Evolutionary conservation across 2,329 filamentous ascomycete species (phyloP).

Genomic region (Stemphylium lycopersici): DNA sequence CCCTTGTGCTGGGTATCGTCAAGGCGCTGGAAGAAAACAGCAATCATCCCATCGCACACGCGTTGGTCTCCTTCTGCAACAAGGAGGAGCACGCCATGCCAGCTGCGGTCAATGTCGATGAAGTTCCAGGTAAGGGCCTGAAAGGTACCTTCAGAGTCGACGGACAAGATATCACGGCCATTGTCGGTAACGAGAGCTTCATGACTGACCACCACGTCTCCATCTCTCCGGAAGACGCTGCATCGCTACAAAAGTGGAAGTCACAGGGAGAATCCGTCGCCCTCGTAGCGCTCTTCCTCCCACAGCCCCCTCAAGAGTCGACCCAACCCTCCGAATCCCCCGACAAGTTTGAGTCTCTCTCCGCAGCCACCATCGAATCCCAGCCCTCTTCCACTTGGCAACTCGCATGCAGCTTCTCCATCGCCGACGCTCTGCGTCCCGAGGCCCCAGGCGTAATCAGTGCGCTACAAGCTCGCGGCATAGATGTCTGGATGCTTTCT

Average conservation of each 20-base stretch:
- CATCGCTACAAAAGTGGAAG: constrained; percentile 49
- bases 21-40: constrained; percentile 72
- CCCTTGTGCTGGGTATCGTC: constrained; percentile 60
- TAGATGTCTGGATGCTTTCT: constrained; percentile 88
- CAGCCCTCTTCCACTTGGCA: constrained; percentile 31
- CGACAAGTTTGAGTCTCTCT: background rate
- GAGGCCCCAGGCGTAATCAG: constrained; percentile 71
- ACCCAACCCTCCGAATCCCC: background rate
- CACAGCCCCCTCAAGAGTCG: background rate
- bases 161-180: constrained; percentile 48
- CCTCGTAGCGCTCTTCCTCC: constrained; percentile 40
- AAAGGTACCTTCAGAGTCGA: constrained; percentile 59
- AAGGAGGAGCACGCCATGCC: constrained; percentile 20
- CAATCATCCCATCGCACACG: constrained; percentile 75
- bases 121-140: constrained; percentile 75
- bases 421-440: constrained; percentile 79
- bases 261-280: constrained; percentile 51
- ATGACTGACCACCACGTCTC: constrained; percentile 55
- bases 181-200: constrained; percentile 77
- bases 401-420: constrained; percentile 72
- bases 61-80: constrained; percentile 69
- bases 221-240: constrained; percentile 27
- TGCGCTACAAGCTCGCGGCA: constrained; percentile 68
- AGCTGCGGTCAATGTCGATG: constrained; percentile 57
- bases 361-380: constrained; percentile 1